These are phyloP conservation scores for Russula olivacea DNA, from an alignment of 768 basidiomycete genomes.

Conservation along the genomic window DNA sequence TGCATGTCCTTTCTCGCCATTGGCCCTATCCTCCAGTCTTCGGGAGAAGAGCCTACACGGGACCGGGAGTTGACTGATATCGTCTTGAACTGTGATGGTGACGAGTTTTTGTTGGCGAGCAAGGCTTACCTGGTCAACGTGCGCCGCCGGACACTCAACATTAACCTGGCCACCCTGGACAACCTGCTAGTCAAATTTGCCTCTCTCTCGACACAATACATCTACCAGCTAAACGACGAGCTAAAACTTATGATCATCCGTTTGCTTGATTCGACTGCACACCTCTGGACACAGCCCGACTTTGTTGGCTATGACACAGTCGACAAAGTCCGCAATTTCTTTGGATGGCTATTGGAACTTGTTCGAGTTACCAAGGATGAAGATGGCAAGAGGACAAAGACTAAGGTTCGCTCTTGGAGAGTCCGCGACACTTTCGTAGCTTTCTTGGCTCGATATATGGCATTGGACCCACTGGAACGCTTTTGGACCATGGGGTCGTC, in stretches of 20 bases:
- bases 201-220: slow-evolving; percentile 48
- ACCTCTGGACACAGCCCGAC: slow-evolving; percentile 46
- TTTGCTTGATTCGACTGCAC: slow-evolving; percentile 58
- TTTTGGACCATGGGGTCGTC: slow-evolving; percentile 39
- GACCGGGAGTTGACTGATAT: slow-evolving; percentile 56
- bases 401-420: slow-evolving; percentile 54
- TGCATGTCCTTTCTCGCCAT: slow-evolving; percentile 58
- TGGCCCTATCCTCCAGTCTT: slow-evolving; percentile 57
- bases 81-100: slow-evolving; percentile 43
- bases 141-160: slow-evolving; percentile 46
- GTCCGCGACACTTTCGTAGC: slow-evolving; percentile 56
- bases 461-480: slow-evolving; percentile 46
- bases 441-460: slow-evolving; percentile 64
- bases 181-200: slow-evolving; percentile 50
- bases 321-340: slow-evolving; percentile 44
- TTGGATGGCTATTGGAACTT: slow-evolving; percentile 47
- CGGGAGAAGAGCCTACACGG: slow-evolving; percentile 51
- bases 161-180: slow-evolving; percentile 48
- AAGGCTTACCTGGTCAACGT: slow-evolving; percentile 52
- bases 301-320: slow-evolving; percentile 31
- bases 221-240: slow-evolving; percentile 47
- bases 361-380: slow-evolving; percentile 28
- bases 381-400: slow-evolving; percentile 24
- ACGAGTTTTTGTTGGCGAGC: slow-evolving; percentile 55
- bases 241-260: slow-evolving; percentile 51